Conservation (phyloP, 495 filamentous ascomycete species). For the Neurospora africana region DNA sequence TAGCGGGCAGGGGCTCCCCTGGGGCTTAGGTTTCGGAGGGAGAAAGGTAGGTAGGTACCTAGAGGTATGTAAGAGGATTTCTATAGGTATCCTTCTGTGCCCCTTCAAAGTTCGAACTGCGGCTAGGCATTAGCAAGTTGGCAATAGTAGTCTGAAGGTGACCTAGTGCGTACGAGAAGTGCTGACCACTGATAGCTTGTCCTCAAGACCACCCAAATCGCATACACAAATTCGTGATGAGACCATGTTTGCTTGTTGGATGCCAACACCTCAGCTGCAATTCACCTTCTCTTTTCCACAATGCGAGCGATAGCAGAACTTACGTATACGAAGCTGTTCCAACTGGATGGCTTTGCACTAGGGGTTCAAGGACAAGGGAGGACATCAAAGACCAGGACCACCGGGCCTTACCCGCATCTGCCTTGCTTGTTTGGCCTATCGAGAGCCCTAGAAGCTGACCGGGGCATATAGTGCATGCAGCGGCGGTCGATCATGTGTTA, state of each 20-base stretch:
- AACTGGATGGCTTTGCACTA: neutral
- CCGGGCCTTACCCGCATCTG: neutral
- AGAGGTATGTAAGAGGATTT: no score
- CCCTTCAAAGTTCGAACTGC: neutral
- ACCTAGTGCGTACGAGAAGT: neutral
- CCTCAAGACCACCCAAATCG: neutral
- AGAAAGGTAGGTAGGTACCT: no score
- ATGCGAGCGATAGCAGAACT: neutral
- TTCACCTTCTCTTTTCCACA: neutral
- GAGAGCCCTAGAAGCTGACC: neutral
- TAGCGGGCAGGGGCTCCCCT: neutral
- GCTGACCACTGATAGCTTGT: neutral
- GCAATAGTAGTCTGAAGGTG: neutral
- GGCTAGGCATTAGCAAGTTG: neutral
- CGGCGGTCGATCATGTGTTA: conserved; percentile 21
- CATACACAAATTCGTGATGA: neutral
- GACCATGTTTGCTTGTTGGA: neutral
- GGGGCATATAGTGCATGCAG: conserved; percentile 13
- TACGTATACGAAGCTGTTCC: neutral
- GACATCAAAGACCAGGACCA: neutral
- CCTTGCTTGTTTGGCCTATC: neutral
- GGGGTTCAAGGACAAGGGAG: neutral
- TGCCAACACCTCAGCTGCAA: neutral
- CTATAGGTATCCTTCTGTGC: neutral
- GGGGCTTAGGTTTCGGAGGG: neutral